Evolutionary conservation across 768 basidiomycete genomes (phyloP).

Genomic region (Pisolithus albus): DNA sequence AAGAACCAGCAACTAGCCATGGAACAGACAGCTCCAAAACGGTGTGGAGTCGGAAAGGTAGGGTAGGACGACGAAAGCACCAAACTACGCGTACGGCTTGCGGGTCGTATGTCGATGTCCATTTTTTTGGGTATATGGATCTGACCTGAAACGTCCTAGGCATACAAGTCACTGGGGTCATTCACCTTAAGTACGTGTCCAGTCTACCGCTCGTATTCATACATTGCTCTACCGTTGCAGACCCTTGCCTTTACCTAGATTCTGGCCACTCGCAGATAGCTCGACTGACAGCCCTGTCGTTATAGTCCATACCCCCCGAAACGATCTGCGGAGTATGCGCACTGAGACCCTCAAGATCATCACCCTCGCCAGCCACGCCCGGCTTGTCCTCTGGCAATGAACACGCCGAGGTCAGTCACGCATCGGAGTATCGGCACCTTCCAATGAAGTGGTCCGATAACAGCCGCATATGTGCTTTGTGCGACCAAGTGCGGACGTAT

Average conservation of each 20-base stretch:
- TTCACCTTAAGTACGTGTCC: conserved; percentile 54
- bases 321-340: conserved; percentile 52
- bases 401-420: conserved; percentile 41
- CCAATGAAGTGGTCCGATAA: conserved; percentile 70
- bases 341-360: conserved; percentile 41
- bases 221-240: conserved; percentile 59
- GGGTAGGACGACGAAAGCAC: no score
- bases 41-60: no score
- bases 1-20: no score
- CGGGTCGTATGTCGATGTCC: conserved; percentile 47
- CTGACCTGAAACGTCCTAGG: conserved; percentile 29
- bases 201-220: conserved; percentile 58
- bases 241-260: conserved; percentile 61
- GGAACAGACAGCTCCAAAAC: no score
- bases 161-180: conserved; percentile 52
- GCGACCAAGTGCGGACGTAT: conserved; percentile 71
- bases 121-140: neutral
- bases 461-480: conserved; percentile 69
- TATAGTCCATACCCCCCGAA: conserved; percentile 56
- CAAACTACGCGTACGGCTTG: conserved; percentile 29
- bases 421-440: conserved; percentile 60
- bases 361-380: conserved; percentile 10
- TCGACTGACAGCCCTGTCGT: conserved; percentile 57
- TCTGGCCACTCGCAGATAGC: conserved; percentile 61
- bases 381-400: no score